These are phyloP conservation scores for Apiospora saccharicola DNA, from an alignment of 2,329 filamentous ascomycete genomes.

Conservation along the genomic window DNA sequence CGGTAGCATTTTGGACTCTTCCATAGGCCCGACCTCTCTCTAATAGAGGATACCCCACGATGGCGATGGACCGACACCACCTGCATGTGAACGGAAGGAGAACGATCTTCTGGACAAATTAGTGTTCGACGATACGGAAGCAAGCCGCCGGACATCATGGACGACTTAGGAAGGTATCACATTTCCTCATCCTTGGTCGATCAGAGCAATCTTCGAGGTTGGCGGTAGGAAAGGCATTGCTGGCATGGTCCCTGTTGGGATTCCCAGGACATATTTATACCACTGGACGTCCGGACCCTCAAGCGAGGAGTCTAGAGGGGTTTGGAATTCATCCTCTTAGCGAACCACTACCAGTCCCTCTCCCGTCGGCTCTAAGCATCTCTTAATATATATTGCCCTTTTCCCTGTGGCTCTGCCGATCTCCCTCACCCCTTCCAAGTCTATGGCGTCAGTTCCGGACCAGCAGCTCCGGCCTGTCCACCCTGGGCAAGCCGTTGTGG, in stretches of 20 bases:
- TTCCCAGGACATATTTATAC: slow-evolving; percentile 1
- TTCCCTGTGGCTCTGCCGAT: slow-evolving; percentile 13
- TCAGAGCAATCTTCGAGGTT: neutral
- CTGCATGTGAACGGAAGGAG: slow-evolving; percentile 1
- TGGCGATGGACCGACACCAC: slow-evolving; percentile 16
- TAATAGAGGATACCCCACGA: neutral
- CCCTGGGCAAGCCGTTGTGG: neutral
- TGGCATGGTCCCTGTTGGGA: neutral
- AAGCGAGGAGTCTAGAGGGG: neutral
- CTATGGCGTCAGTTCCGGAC: slow-evolving; percentile 19
- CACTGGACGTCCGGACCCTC: neutral
- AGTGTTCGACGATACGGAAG: neutral
- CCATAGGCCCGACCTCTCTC: neutral
- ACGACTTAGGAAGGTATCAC: slow-evolving; percentile 18
- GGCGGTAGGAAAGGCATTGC: neutral
- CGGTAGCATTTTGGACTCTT: neutral
- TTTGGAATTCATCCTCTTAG: slow-evolving; percentile 14
- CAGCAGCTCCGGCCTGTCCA: slow-evolving; percentile 1
- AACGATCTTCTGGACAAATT: slow-evolving; percentile 17
- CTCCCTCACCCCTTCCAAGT: neutral
- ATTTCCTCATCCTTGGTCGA: neutral
- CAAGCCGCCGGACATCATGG: slow-evolving; percentile 8
- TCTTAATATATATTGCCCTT: slow-evolving; percentile 10
- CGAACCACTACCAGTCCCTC: neutral
- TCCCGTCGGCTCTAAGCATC: neutral